phyloP scores from a whole-genome alignment of 2,329 filamentous ascomycete genomes.

The Lachnellula occidentalis region DNA sequence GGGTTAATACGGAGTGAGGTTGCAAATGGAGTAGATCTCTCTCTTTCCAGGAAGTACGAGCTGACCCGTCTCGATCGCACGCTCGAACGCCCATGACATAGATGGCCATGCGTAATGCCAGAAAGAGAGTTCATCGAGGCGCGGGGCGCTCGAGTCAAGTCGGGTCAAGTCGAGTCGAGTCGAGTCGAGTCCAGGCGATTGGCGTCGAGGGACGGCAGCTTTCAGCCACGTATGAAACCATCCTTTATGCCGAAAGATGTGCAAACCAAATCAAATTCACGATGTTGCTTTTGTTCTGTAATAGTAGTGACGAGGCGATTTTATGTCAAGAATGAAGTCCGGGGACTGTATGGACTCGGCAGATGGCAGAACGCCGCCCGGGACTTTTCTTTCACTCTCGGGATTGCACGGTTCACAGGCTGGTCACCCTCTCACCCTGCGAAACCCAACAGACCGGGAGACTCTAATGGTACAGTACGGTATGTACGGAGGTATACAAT shows the following conservation, averaged over 20 bases:
- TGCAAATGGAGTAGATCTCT: background rate
- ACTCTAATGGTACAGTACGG: no score
- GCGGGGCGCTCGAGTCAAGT: background rate
- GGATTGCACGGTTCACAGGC: constrained; percentile 3
- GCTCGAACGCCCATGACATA: no score
- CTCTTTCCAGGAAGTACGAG: background rate
- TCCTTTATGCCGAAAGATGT: no score
- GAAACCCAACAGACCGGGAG: background rate
- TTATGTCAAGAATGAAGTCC: background rate
- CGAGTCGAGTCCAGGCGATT: background rate
- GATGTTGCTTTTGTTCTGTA: background rate
- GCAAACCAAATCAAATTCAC: background rate
- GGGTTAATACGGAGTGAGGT: background rate
- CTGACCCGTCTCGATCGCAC: no score
- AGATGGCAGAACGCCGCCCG: background rate
- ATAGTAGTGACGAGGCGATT: background rate
- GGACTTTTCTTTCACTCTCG: background rate
- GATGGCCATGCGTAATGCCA: background rate
- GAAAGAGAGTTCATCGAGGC: background rate
- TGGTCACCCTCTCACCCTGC: background rate
- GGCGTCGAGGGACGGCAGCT: background rate
- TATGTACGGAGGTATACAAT: no score
- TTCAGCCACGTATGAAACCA: background rate
- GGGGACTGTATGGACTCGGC: background rate
- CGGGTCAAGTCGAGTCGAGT: background rate